Base-by-base conservation (phyloP, 176 grass and related monocot genomes). In the Rhynchospora pubera region DNA sequence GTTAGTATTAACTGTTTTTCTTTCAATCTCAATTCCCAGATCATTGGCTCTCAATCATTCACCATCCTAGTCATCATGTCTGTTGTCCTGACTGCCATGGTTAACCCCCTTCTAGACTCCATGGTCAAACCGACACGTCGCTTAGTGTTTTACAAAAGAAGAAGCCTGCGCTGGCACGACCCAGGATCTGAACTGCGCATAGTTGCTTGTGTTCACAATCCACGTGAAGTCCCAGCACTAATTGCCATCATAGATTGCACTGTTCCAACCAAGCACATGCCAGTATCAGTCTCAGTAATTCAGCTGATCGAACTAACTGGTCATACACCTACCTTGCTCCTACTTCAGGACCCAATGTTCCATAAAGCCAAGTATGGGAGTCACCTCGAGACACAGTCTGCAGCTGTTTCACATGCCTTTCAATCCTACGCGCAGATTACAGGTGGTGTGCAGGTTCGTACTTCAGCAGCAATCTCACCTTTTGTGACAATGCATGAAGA, bases 401-500 rank as follows among this genome's bases (percentile, higher is more conserved):
- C 89, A 55, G 88, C 89, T 82, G 88, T 94, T 82, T 22, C 87
- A 12, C 43, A 89, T 68, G 86, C 90, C 5, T 92, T 97, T 82
- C 77, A 90, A 74, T 82, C 82, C 9, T 97, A 94, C 64, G 80
- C 73, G 68, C 91, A 94, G 77, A 72, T 86, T 18, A 44, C 60
- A 5, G 79, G 23, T 18, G 86, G 91, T 22, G 88, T 94, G 6
- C 18, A 75, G 5, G 52, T 85, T 61, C 88, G 77, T 79, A 84
- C 86, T 51, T 62, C 86, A 53, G 87, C 83, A 0, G 90, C 88
- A 19, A 82, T 97, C 16, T 97, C 91, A 0, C 64, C 88, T 2
- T 94, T 92, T 79, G 9, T 4, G 45, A 88, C 83, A 2, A 97
- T 94, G 91, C 88, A 97, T 61, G 91, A 97, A 42, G 94, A 97